Conservation (phyloP, 495 filamentous ascomycete genomes). For the Daldinia decipiens region DNA sequence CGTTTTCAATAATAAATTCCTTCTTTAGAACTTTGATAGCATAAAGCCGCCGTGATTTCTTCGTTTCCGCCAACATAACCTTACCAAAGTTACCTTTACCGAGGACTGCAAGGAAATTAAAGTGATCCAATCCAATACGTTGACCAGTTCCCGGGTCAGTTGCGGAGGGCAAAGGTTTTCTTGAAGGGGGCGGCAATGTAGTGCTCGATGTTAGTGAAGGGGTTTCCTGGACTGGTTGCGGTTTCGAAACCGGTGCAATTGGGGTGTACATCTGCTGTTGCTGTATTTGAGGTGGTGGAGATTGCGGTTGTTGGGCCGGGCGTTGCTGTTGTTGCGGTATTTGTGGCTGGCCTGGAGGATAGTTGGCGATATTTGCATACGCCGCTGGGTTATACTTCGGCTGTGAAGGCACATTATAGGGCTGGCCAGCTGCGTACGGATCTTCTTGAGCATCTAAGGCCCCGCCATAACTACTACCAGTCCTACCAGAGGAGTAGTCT, state of each 20-base stretch:
- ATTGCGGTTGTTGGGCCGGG: constrained; percentile 49
- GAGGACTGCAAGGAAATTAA: constrained; percentile 98
- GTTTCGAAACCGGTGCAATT: constrained; percentile 48
- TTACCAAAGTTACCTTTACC: constrained; percentile 99
- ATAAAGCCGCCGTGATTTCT: constrained; percentile 88
- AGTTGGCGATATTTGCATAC: constrained; percentile 70
- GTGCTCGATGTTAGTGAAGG: constrained; percentile 47
- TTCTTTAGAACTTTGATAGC: constrained; percentile 99
- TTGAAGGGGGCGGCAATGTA: constrained; percentile 52
- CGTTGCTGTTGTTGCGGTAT: constrained; percentile 49
- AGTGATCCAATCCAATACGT: constrained; percentile 95
- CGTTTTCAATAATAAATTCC: constrained; percentile 99
- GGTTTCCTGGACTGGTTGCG: constrained; percentile 52
- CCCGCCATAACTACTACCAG: constrained; percentile 54
- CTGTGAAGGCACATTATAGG: constrained; percentile 60
- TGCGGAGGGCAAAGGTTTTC: constrained; percentile 66
- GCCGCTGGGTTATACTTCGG: constrained; percentile 77
- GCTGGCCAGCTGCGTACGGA: constrained; percentile 58
- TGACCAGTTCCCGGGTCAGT: constrained; percentile 73
- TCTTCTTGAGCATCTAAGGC: constrained; percentile 52
- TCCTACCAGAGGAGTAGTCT: constrained; percentile 52
- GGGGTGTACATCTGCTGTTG: constrained; percentile 44
- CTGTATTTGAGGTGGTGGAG: constrained; percentile 50
- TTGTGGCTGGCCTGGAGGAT: constrained; percentile 55
- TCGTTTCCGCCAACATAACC: constrained; percentile 99